Conservation (phyloP, 495 filamentous ascomycete genomes). For the Podospora didyma region DNA sequence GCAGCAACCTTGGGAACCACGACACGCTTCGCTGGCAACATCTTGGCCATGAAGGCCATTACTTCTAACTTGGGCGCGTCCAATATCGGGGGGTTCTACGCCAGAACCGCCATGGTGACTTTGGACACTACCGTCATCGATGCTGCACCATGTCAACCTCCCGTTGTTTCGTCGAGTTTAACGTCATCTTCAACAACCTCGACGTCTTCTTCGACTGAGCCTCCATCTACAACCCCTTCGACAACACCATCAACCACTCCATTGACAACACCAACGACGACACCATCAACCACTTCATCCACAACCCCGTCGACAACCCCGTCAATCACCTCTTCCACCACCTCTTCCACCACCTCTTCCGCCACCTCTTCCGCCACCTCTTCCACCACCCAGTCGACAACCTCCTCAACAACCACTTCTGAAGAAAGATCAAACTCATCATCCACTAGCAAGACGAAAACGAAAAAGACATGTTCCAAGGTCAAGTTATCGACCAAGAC, state of each 20-base stretch:
- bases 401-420: background rate
- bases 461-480: background rate
- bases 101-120: background rate
- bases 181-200: background rate
- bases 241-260: background rate
- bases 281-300: background rate
- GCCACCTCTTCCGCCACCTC: background rate
- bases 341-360: background rate
- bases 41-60: background rate
- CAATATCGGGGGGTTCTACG: background rate
- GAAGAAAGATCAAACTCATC: background rate
- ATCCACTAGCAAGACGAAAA: background rate
- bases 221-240: background rate
- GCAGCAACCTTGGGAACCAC: background rate
- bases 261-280: background rate
- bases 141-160: background rate
- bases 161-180: background rate
- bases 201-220: background rate
- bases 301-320: background rate
- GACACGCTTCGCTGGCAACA: background rate
- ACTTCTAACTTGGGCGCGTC: background rate
- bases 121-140: background rate
- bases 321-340: background rate
- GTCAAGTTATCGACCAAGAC: background rate
- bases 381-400: background rate